These are phyloP conservation scores for Aspergillus sergii DNA, from an alignment of 2,329 filamentous ascomycete genomes.

Conservation along the genomic window DNA sequence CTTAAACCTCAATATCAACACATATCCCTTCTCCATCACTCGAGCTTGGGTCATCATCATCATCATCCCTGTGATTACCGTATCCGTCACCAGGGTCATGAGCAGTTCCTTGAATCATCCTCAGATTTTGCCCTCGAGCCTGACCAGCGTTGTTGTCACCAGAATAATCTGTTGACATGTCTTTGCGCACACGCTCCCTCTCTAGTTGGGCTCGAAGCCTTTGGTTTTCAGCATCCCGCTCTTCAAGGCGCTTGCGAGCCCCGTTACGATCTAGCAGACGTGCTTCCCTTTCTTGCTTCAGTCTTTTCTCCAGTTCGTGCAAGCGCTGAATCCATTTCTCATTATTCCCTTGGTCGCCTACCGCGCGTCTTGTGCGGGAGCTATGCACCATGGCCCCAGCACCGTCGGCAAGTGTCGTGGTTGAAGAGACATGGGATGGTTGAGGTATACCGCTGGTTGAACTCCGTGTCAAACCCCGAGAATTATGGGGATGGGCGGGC, in stretches of 20 bases:
- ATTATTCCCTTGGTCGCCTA: constrained; percentile 58
- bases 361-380: constrained; percentile 24
- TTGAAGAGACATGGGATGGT: constrained; percentile 36
- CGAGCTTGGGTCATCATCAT: constrained; percentile 39
- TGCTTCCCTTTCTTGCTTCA: constrained; percentile 88
- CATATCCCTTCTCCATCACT: constrained; percentile 41
- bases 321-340: constrained; percentile 79
- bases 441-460: constrained; percentile 38
- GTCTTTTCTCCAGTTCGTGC: constrained; percentile 81
- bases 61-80: constrained; percentile 29
- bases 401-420: constrained; percentile 34
- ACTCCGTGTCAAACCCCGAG: constrained; percentile 32
- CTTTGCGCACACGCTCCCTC: constrained; percentile 52
- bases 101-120: constrained; percentile 1
- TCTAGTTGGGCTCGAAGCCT: constrained; percentile 68
- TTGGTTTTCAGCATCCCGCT: constrained; percentile 73
- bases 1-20: constrained; percentile 42
- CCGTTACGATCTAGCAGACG: constrained; percentile 81
- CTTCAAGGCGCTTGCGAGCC: constrained; percentile 76
- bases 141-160: constrained; percentile 23
- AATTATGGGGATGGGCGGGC: constrained; percentile 28
- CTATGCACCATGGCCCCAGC: constrained; percentile 29
- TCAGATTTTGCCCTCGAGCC: constrained; percentile 10
- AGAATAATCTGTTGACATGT: constrained; percentile 24
- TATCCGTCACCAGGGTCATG: constrained; percentile 15